phyloP scores from a whole-genome alignment of 345 rosid species.

The Citrus glauca region DNA sequence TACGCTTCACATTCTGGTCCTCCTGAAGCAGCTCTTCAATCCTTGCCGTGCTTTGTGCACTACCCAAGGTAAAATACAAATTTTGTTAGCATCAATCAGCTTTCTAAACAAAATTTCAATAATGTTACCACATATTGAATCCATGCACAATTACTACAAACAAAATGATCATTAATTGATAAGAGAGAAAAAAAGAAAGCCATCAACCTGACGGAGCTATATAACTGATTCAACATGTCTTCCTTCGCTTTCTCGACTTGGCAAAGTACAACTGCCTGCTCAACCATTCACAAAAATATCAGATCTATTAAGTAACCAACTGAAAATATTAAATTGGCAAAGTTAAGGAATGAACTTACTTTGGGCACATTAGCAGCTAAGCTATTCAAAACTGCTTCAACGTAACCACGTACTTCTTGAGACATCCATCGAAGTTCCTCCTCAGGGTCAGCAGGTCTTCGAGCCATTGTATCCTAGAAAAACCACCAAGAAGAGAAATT shows the following conservation, averaged over 20 bases:
- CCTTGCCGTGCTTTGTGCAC: conserved; percentile 67
- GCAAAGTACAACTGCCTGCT: conserved; percentile 96
- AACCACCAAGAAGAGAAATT: background rate
- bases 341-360: conserved; percentile 29
- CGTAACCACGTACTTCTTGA: conserved; percentile 95
- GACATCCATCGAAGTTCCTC: conserved; percentile 98
- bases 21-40: conserved; percentile 90
- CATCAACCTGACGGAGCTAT: conserved; percentile 77
- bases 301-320: background rate
- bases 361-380: conserved; percentile 92
- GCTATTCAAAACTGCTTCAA: conserved; percentile 93
- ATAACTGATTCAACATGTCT: conserved; percentile 94
- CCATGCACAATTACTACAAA: conserved; percentile 1
- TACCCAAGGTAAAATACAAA: conserved; percentile 20
- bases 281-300: conserved; percentile 17
- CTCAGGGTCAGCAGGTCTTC: conserved; percentile 86
- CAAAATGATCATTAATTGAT: background rate
- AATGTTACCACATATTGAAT: background rate
- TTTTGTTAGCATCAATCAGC: background rate
- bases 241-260: conserved; percentile 98
- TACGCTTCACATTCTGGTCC: conserved; percentile 77
- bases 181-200: background rate
- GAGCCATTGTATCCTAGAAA: conserved; percentile 70
- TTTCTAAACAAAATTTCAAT: background rate
- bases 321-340: background rate